These are phyloP conservation scores for Colletotrichum echinochloae DNA, from an alignment of 2,329 filamentous ascomycete genomes.

Conservation along the genomic window DNA sequence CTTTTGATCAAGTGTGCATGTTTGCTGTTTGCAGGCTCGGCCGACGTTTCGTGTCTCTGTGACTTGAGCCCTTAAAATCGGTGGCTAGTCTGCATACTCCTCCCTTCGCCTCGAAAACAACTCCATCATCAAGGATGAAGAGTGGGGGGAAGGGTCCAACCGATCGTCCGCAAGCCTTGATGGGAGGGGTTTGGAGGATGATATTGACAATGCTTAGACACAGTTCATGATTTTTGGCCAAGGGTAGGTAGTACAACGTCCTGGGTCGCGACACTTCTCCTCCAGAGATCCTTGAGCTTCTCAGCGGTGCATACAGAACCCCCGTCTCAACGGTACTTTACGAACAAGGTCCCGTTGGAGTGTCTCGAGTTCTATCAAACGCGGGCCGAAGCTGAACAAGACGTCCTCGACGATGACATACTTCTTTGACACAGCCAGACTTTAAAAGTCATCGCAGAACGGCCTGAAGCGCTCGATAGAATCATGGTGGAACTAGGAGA, in stretches of 20 bases:
- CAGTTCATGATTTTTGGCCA: neutral
- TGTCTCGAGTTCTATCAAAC: neutral
- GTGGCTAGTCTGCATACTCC: neutral
- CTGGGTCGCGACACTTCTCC: too few species aligned
- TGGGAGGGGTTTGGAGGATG: neutral
- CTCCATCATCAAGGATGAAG: neutral
- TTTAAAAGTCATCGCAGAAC: neutral
- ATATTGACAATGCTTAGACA: neutral
- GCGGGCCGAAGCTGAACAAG: neutral
- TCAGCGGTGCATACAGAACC: too few species aligned
- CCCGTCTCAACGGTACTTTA: too few species aligned
- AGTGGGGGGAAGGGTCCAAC: neutral
- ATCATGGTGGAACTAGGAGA: neutral
- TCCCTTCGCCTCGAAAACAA: neutral
- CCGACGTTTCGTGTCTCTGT: too few species aligned
- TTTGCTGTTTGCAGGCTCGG: neutral
- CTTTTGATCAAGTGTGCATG: neutral
- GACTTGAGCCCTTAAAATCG: too few species aligned
- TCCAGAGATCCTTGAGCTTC: neutral
- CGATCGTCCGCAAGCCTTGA: neutral
- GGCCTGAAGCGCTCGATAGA: neutral
- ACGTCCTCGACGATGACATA: neutral
- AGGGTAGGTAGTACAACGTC: neutral
- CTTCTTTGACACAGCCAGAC: neutral
- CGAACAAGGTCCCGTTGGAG: conserved; percentile 18